phyloP scores from a whole-genome alignment of 2,329 filamentous ascomycete species.

The Paraphaeosphaeria sporulosa region DNA sequence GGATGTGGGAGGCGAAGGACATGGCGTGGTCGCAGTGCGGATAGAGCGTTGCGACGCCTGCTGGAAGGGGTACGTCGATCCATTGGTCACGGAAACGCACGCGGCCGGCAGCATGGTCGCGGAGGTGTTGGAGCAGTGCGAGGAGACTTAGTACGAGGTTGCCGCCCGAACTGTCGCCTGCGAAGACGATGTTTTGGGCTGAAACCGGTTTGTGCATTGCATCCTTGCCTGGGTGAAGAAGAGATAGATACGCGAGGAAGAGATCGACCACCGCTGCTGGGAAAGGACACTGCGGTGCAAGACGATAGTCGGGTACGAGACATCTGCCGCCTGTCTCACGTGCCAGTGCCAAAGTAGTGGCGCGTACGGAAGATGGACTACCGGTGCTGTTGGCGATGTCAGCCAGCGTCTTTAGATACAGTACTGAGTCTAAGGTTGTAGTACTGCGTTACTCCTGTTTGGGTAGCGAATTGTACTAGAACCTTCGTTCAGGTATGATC shows the following conservation, averaged over 20 bases:
- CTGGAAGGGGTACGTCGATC: conserved; percentile 68
- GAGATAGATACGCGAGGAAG: conserved; percentile 71
- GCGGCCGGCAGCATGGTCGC: conserved; percentile 48
- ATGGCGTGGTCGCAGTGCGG: conserved; percentile 66
- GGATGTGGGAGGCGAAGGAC: conserved; percentile 55
- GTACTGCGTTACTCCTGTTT: neutral
- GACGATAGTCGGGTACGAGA: conserved; percentile 75
- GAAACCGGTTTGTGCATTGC: conserved; percentile 70
- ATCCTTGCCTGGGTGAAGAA: conserved; percentile 72
- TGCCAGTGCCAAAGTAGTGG: conserved; percentile 64
- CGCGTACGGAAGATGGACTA: conserved; percentile 7
- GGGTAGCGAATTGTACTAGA: neutral
- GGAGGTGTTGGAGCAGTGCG: conserved; percentile 70
- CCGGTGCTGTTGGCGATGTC: conserved; percentile 8
- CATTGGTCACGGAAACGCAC: conserved; percentile 66
- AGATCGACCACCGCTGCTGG: conserved; percentile 74
- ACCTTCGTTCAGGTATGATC: neutral
- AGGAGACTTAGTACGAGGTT: conserved; percentile 70
- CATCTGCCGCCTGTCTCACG: conserved; percentile 69
- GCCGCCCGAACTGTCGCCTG: conserved; percentile 76
- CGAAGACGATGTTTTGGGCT: conserved; percentile 70
- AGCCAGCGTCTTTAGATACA: neutral
- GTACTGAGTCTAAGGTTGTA: neutral
- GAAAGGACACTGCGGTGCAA: conserved; percentile 76
- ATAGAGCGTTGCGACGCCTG: conserved; percentile 59